Conservation (phyloP, 176 grass and related monocot species). For the Avena sativa region DNA sequence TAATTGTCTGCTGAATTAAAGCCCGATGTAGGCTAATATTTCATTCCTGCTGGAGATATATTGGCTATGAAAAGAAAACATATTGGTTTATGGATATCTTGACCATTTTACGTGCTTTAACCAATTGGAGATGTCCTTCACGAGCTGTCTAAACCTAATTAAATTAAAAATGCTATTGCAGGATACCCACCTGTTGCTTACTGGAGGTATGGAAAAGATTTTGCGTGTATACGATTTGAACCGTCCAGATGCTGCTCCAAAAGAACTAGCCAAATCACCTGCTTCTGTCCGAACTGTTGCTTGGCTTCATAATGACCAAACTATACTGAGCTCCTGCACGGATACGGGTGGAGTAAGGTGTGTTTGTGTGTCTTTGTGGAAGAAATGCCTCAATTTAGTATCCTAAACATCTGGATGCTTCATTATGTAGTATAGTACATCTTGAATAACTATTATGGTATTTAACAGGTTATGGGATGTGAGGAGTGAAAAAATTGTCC, state of each 20-base stretch:
- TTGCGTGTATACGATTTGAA: slow-evolving; percentile 90
- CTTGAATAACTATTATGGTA: slow-evolving; percentile 19
- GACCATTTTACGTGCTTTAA: background rate
- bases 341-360: slow-evolving; percentile 93
- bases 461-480: slow-evolving; percentile 81
- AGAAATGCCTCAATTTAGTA: background rate
- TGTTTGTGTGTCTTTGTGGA: background rate
- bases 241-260: slow-evolving; percentile 74
- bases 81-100: slow-evolving; percentile 7
- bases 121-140: background rate
- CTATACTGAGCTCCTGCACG: slow-evolving; percentile 86
- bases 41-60: background rate
- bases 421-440: background rate
- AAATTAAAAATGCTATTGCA: slow-evolving; percentile 38
- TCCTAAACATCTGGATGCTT: slow-evolving; percentile 12
- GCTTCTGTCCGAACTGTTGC: slow-evolving; percentile 76
- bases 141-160: slow-evolving; percentile 4
- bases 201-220: slow-evolving; percentile 89
- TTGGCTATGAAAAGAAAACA: background rate
- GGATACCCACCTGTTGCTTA: slow-evolving; percentile 83
- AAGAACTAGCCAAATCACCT: slow-evolving; percentile 89
- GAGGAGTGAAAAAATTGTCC: slow-evolving; percentile 80
- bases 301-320: slow-evolving; percentile 95
- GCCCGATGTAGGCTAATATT: background rate
- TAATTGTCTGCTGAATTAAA: background rate